phyloP scores from a whole-genome alignment of 768 basidiomycete species.

The Amanita pseudoporphyria region DNA sequence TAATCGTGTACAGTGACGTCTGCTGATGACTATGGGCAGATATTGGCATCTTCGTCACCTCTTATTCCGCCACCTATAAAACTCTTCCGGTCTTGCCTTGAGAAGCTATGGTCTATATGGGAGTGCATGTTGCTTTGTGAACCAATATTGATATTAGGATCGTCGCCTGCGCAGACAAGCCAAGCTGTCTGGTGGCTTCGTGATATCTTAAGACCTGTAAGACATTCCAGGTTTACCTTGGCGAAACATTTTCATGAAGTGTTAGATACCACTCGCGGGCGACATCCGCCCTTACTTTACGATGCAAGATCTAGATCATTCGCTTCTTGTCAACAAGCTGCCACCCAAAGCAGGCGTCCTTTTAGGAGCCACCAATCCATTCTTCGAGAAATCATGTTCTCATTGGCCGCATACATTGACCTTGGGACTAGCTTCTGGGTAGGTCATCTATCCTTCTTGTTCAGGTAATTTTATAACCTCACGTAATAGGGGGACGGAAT shows the following conservation, averaged over 20 bases:
- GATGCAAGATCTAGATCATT: conserved; percentile 86
- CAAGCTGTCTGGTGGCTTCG: conserved; percentile 90
- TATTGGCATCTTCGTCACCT: conserved; percentile 57
- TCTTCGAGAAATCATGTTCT: conserved; percentile 66
- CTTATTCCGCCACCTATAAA: conserved; percentile 46
- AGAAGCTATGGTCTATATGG: conserved; percentile 82
- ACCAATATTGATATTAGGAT: conserved; percentile 76
- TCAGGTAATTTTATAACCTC: not conserved
- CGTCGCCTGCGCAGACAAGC: conserved; percentile 73
- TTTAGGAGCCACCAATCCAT: conserved; percentile 83
- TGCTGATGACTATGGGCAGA: conserved; percentile 25
- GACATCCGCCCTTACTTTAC: conserved; percentile 95
- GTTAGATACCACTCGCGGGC: conserved; percentile 69
- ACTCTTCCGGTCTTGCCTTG: conserved; percentile 53
- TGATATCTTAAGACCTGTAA: conserved; percentile 76
- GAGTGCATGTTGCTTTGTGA: conserved; percentile 90
- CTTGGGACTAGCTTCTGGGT: conserved; percentile 45
- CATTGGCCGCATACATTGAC: conserved; percentile 86
- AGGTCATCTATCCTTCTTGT: conserved; percentile 12
- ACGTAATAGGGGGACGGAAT: conserved; percentile 9
- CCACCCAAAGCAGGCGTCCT: conserved; percentile 71
- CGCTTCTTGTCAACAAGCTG: conserved; percentile 66
- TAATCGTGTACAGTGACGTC: not conserved
- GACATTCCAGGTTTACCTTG: conserved; percentile 4
- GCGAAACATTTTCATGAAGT: not conserved